Conservation (phyloP, 176 grass and related monocot genomes). For the Tuctoria greenei region DNA sequence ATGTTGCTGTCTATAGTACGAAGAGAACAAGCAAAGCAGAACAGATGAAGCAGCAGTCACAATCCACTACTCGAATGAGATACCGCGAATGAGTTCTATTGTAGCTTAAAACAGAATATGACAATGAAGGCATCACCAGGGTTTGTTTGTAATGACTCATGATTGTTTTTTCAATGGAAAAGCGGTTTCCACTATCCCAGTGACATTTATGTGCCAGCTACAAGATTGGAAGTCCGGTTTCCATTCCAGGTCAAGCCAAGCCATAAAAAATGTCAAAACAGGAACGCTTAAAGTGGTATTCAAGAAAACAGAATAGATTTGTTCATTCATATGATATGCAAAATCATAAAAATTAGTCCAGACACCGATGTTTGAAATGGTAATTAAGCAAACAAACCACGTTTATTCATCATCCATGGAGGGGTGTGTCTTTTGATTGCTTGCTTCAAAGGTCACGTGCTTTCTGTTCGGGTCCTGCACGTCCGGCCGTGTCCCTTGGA, state of each 20-base stretch:
- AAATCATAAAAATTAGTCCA: no score
- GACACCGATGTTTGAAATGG: no score
- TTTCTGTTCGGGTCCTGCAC: neutral
- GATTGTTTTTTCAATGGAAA: constrained; percentile 23
- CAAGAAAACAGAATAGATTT: no score
- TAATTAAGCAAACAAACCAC: no score
- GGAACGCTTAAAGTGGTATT: neutral
- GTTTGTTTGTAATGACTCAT: constrained; percentile 11
- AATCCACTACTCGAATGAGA: constrained; percentile 59
- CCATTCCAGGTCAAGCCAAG: constrained; percentile 6
- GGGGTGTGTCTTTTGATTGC: neutral
- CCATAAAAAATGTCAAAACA: neutral
- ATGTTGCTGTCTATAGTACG: constrained; percentile 53
- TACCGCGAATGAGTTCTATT: constrained; percentile 15
- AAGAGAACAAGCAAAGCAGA: constrained; percentile 58
- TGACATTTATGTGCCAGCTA: neutral
- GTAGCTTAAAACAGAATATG: constrained; percentile 12
- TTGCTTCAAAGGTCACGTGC: neutral
- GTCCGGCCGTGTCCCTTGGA: neutral
- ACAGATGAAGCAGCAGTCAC: constrained; percentile 48
- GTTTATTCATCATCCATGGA: no score
- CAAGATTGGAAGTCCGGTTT: neutral
- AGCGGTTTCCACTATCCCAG: constrained; percentile 4
- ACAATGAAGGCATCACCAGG: constrained; percentile 1
- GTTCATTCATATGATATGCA: no score